Base-by-base conservation (phyloP, 805 yeast species). In the Brettanomyces bruxellensis region DNA sequence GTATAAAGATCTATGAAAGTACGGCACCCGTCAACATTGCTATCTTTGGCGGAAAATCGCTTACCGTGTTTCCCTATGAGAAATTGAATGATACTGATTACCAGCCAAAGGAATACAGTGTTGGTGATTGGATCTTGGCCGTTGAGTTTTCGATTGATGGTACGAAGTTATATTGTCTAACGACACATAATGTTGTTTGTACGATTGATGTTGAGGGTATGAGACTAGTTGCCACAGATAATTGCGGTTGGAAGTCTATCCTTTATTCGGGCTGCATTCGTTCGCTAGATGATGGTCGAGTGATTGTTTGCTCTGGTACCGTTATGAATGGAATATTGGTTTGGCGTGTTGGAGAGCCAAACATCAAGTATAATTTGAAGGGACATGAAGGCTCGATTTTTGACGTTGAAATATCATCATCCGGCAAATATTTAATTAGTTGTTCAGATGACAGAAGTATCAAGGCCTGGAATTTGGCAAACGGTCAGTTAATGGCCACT, bases 381-480 rank as follows among this genome's bases (percentile, higher is more conserved):
- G 84, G 82, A 0, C 99, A 93, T 65, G 89, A 83, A 60, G 99
- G 99, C 2, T 86, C 96, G 0, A 89, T 91, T 28, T 91, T 93
- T 64, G 86, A 84, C 28, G 89, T 89, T 4, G 72, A 72, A 14
- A 69, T 84, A 34, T 84, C 86, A 48, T 50, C 60, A 0, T 67
- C 72, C 45, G 86, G 83, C 4, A 60, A 67, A 40, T 71, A 66
- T 47, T 65, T 87, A 6, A 79, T 83, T 1, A 81, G 91, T 43
- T 93, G 99, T 60, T 91, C 98, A 0, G 98, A 93, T 62, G 99
- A 91, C 59, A 72, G 99, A 50, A 86, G 96, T 0, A 79, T 93
- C 46, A 83, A 81, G 47, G 60, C 91, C 5, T 89, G 89, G 82
- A 78, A 78, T 54, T 66, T 83, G 50, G 56, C 56, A 5, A 58